These are phyloP conservation scores for Pichia sp. DNA, from an alignment of 1,139 yeast species.

Conservation along the genomic window DNA sequence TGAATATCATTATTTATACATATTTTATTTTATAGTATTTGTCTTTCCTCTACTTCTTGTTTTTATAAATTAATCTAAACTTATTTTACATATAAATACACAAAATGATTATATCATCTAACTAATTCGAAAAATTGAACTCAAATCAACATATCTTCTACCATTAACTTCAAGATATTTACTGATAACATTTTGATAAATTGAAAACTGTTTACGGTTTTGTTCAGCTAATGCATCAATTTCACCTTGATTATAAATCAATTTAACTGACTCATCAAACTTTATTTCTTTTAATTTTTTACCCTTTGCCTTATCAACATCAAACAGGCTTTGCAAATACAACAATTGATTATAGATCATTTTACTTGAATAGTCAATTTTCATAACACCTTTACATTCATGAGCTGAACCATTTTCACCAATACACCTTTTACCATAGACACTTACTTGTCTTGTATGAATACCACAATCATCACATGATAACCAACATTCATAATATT, in stretches of 20 bases:
- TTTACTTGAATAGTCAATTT: slow-evolving; percentile 69
- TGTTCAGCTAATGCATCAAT: slow-evolving; percentile 74
- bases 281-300: slow-evolving; percentile 46
- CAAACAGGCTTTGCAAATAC: slow-evolving; percentile 73
- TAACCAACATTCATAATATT: slow-evolving; percentile 82
- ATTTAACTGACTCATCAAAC: slow-evolving; percentile 27
- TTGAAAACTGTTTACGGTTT: slow-evolving; percentile 58
- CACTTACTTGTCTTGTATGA: slow-evolving; percentile 78
- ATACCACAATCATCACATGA: slow-evolving; percentile 85
- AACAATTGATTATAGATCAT: slow-evolving; percentile 81
- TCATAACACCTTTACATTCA: slow-evolving; percentile 82
- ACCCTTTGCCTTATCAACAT: slow-evolving; percentile 69
- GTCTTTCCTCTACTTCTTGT: not conserved
- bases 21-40: not conserved
- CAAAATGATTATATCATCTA: not conserved
- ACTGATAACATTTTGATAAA: slow-evolving; percentile 55
- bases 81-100: not conserved
- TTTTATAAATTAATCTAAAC: not conserved
- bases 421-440: slow-evolving; percentile 82
- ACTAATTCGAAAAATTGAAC: slow-evolving; percentile 53
- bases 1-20: not conserved
- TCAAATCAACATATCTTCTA: slow-evolving; percentile 86
- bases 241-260: slow-evolving; percentile 45
- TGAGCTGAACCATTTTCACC: slow-evolving; percentile 54
- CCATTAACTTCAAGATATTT: slow-evolving; percentile 81